Percentiles rank a stretch among this genome's conserved stretches.
These are phyloP conservation scores for Penicillium rolfsii DNA, from an alignment of 2,329 filamentous ascomycete genomes.

Conservation along the genomic window DNA sequence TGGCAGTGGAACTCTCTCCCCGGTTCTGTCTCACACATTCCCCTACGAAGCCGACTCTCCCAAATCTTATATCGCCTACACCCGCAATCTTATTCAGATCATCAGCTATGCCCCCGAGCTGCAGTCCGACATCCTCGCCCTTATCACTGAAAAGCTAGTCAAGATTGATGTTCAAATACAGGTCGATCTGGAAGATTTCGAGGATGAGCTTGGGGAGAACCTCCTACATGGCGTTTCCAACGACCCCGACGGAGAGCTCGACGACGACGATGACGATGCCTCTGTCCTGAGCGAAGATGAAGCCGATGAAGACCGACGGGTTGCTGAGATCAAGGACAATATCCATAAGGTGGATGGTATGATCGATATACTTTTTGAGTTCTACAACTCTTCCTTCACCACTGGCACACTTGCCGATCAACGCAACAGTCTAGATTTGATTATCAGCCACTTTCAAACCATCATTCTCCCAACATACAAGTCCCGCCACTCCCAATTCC, in stretches of 20 bases:
- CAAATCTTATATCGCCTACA: slow-evolving; percentile 81
- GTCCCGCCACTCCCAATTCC: slow-evolving; percentile 90
- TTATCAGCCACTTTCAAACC: slow-evolving; percentile 82
- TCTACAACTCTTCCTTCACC: slow-evolving; percentile 75
- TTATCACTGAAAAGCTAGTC: slow-evolving; percentile 84
- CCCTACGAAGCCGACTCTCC: slow-evolving; percentile 77
- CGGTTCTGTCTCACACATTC: slow-evolving; percentile 69
- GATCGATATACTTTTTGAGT: slow-evolving; percentile 82
- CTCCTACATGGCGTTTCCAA: slow-evolving; percentile 55
- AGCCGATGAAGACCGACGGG: slow-evolving; percentile 49
- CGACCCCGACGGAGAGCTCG: slow-evolving; percentile 49
- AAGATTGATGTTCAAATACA: slow-evolving; percentile 97
- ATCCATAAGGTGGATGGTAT: slow-evolving; percentile 90
- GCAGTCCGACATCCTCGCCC: slow-evolving; percentile 75
- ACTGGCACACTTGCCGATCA: slow-evolving; percentile 70
- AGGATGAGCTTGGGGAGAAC: slow-evolving; percentile 80
- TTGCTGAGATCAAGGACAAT: slow-evolving; percentile 75
- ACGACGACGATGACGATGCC: slow-evolving; percentile 63
- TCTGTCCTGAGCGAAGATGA: slow-evolving; percentile 63
- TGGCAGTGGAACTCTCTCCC: slow-evolving; percentile 69
- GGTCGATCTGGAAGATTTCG: slow-evolving; percentile 86
- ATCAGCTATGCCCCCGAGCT: slow-evolving; percentile 77
- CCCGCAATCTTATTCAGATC: slow-evolving; percentile 78
- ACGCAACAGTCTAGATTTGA: slow-evolving; percentile 72
- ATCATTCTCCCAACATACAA: slow-evolving; percentile 90